Evolutionary conservation across 257 asterid species (phyloP).

Genomic region (Przewalskia tangutica): DNA sequence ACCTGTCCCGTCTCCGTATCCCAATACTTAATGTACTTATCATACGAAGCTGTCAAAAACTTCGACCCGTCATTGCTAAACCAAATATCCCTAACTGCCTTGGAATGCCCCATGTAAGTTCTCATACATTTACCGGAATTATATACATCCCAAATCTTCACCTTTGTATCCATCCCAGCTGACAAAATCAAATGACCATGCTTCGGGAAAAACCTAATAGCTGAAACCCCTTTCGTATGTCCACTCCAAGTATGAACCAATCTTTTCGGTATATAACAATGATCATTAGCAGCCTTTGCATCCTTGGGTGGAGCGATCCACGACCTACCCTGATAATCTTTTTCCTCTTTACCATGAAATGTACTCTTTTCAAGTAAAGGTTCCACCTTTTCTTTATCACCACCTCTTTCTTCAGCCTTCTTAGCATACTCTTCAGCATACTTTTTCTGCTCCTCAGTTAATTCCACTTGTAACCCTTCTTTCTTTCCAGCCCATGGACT

Average conservation of each 20-base stretch:
- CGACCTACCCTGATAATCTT: constrained; percentile 95
- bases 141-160: constrained; percentile 94
- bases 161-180: constrained; percentile 97
- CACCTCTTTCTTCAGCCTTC: constrained; percentile 77
- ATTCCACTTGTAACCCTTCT: constrained; percentile 61
- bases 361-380: constrained; percentile 59
- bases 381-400: constrained; percentile 57
- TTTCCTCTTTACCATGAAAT: constrained; percentile 92
- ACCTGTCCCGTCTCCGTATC: constrained; percentile 98
- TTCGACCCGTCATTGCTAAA: constrained; percentile 83
- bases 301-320: constrained; percentile 97
- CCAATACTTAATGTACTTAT: constrained; percentile 96
- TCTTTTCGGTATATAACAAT: constrained; percentile 92
- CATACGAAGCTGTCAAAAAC: constrained; percentile 91
- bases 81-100: constrained; percentile 91
- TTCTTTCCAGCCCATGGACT: constrained; percentile 97
- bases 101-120: constrained; percentile 92
- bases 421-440: constrained; percentile 95
- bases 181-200: constrained; percentile 89
- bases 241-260: constrained; percentile 98
- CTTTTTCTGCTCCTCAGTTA: constrained; percentile 96
- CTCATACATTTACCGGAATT: constrained; percentile 92
- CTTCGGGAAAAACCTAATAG: constrained; percentile 90
- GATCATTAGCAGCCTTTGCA: constrained; percentile 87
- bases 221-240: constrained; percentile 93